A percentile compares a stretch with the other conserved stretches of the same genome.
Evolutionary conservation across 768 basidiomycete species (phyloP).

Genomic region (Suillus clintonianus): DNA sequence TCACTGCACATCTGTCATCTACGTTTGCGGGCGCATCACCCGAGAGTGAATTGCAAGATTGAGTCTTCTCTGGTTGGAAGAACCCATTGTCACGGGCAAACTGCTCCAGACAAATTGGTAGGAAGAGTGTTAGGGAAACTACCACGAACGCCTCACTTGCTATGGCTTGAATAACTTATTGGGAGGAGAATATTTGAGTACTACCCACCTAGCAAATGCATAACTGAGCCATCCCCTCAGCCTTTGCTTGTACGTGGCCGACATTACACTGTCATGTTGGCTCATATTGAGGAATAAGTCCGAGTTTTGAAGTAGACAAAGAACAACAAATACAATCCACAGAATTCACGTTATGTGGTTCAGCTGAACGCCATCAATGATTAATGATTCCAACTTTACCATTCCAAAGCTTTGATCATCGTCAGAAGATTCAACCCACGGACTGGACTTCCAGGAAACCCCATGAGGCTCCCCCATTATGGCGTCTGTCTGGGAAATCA

Average conservation of each 20-base stretch:
- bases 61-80: constrained; percentile 64
- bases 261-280: not conserved
- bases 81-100: constrained; percentile 89
- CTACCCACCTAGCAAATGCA: constrained; percentile 73
- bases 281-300: not conserved
- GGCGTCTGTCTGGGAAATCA: too few relatives aligned
- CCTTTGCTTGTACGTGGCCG: constrained; percentile 22
- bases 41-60: constrained; percentile 48
- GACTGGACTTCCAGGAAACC: too few relatives aligned
- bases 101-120: constrained; percentile 84
- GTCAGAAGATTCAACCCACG: too few relatives aligned
- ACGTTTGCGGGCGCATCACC: constrained; percentile 24
- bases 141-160: constrained; percentile 78
- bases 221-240: constrained; percentile 82
- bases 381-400: too few relatives aligned
- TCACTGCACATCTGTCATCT: constrained; percentile 70
- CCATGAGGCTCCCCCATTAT: too few relatives aligned
- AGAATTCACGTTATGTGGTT: too few relatives aligned
- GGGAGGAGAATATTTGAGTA: not conserved
- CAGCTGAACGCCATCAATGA: too few relatives aligned
- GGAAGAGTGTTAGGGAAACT: constrained; percentile 77
- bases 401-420: too few relatives aligned
- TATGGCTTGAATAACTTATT: not conserved
- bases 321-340: too few relatives aligned
- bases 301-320: too few relatives aligned